Percentiles rank a stretch among this genome's conserved stretches.
Evolutionary conservation across 257 asterid genomes (phyloP).

Genomic region (Cruciata laevipes): DNA sequence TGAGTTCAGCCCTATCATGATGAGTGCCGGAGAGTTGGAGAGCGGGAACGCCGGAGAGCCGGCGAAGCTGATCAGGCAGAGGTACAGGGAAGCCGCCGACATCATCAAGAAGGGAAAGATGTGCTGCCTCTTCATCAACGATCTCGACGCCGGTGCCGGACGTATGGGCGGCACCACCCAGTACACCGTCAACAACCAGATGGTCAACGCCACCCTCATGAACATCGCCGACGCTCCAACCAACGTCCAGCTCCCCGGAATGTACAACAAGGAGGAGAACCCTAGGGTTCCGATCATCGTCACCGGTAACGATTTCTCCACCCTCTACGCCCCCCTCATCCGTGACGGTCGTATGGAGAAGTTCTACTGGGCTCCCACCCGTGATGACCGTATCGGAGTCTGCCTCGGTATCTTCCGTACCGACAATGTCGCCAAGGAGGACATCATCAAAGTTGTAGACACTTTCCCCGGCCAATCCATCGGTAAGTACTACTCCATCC

Average conservation of each 20-base stretch:
- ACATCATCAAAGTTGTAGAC: conserved; percentile 55
- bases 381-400: conserved; percentile 79
- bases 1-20: conserved; percentile 66
- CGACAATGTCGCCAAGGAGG: conserved; percentile 43
- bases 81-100: conserved; percentile 82
- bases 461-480: conserved; percentile 88
- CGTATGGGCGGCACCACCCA: conserved; percentile 88
- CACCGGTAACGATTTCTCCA: conserved; percentile 85
- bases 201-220: conserved; percentile 93
- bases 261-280: conserved; percentile 92
- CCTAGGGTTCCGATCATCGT: conserved; percentile 75
- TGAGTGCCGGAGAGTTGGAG: conserved; percentile 83
- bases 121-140: conserved; percentile 84
- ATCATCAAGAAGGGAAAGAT: conserved; percentile 69
- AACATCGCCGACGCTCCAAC: conserved; percentile 92
- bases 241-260: conserved; percentile 83
- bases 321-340: conserved; percentile 77
- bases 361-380: conserved; percentile 93
- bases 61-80: conserved; percentile 56
- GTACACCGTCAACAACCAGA: conserved; percentile 87
- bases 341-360: conserved; percentile 98
- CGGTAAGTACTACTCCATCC: conserved; percentile 46
- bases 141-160: conserved; percentile 87
- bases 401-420: conserved; percentile 74
- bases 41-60: conserved; percentile 78